A percentile compares a stretch with the other conserved stretches of the same genome.
These are phyloP conservation scores for Rehmannia glutinosa DNA, from an alignment of 257 asterid genomes.

Conservation along the genomic window DNA sequence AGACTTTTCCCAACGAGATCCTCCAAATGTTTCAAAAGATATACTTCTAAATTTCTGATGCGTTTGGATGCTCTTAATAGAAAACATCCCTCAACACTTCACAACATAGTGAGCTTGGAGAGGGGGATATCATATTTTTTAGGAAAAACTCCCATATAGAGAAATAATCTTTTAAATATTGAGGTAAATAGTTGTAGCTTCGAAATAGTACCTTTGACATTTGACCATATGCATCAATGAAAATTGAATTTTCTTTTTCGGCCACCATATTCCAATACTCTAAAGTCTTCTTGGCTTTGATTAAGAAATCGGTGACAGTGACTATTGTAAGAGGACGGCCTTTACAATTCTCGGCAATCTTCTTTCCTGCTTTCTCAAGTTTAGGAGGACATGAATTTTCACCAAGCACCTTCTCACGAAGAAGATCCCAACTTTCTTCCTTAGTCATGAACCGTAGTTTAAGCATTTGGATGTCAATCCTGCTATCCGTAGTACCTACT, in stretches of 20 bases:
- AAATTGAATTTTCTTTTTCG: neutral
- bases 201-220: constrained; percentile 4
- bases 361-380: constrained; percentile 6
- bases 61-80: neutral
- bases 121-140: neutral
- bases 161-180: constrained; percentile 18
- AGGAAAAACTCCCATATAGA: constrained; percentile 17
- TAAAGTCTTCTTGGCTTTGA: neutral
- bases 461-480: too few species aligned
- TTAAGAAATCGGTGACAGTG: constrained; percentile 17
- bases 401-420: constrained; percentile 9
- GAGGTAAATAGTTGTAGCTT: constrained; percentile 21
- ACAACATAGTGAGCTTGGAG: neutral
- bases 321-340: constrained; percentile 27
- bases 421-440: constrained; percentile 17
- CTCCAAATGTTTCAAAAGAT: neutral
- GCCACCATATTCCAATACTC: constrained; percentile 12
- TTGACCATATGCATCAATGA: neutral
- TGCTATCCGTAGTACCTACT: neutral
- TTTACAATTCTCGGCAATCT: constrained; percentile 18
- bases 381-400: neutral
- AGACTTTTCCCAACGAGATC: neutral
- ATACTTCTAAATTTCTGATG: too few species aligned
- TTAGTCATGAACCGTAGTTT: neutral
- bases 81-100: constrained; percentile 10